Percentiles rank a stretch among this genome's conserved stretches.
Evolutionary conservation across 208 protist genomes (phyloP).

Genomic region (Trypanosoma theileri): DNA sequence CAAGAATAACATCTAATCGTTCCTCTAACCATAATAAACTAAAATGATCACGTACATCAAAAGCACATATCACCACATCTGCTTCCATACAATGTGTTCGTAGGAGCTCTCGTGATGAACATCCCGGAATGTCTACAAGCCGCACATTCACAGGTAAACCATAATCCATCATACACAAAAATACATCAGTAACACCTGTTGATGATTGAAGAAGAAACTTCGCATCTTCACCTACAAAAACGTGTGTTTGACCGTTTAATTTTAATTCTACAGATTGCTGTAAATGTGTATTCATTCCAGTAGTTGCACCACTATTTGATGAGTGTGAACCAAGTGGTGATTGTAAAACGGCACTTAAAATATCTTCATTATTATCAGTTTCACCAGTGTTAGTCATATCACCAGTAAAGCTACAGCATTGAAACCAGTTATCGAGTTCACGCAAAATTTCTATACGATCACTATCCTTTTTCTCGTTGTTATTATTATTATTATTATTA

Average conservation of each 20-base stretch:
- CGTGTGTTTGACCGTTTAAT: constrained; percentile 3
- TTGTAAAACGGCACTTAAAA: neutral
- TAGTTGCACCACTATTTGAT: no score
- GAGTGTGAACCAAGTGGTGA: neutral
- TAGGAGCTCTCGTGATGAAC: constrained; percentile 12
- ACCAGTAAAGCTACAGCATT: neutral
- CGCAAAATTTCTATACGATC: neutral
- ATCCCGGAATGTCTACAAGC: constrained; percentile 16
- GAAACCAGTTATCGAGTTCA: constrained; percentile 9
- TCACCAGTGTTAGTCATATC: neutral
- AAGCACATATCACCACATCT: constrained; percentile 18
- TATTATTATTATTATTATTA: constrained; percentile 1
- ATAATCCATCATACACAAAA: neutral
- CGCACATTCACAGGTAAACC: neutral
- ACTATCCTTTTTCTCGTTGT: no score
- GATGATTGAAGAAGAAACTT: constrained; percentile 18
- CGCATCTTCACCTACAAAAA: constrained; percentile 11
- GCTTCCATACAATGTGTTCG: constrained; percentile 20
- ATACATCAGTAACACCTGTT: constrained; percentile 6
- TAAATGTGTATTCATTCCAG: neutral
- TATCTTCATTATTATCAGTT: neutral
- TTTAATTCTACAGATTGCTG: constrained; percentile 1
- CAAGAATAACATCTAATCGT: constrained; percentile 5
- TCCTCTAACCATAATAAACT: constrained; percentile 23
- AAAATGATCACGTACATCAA: constrained; percentile 16